Conservation (phyloP, 306 rosid species). For the Quercus robur region DNA sequence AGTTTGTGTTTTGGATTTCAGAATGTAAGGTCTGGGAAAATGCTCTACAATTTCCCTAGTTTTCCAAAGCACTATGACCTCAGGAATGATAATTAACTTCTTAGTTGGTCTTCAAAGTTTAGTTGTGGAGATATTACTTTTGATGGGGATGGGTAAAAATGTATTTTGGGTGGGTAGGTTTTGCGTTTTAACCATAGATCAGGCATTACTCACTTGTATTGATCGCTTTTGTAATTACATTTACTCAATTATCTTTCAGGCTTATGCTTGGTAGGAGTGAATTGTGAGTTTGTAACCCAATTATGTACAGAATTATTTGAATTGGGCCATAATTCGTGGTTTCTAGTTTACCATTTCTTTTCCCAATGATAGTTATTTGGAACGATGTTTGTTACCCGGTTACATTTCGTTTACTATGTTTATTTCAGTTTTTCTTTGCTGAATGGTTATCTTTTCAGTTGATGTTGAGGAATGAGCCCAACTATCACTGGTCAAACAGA, state of each 20-base stretch:
- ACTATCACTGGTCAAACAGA: background rate
- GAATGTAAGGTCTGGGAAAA: constrained; percentile 28
- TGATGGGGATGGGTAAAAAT: background rate
- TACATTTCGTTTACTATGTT: background rate
- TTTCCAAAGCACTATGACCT: background rate
- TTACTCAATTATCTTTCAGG: background rate
- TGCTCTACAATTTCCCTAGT: background rate
- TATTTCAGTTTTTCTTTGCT: no score
- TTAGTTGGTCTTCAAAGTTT: background rate
- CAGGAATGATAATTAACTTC: background rate
- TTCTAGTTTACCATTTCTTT: background rate
- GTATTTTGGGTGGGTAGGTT: constrained; percentile 8
- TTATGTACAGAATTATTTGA: constrained; percentile 6
- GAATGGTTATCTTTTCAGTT: background rate
- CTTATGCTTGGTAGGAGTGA: constrained; percentile 1
- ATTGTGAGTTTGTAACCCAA: background rate
- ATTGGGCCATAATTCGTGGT: background rate
- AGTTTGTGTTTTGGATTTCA: constrained; percentile 67
- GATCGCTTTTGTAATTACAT: background rate
- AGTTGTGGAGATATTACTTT: background rate
- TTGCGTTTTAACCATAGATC: constrained; percentile 17
- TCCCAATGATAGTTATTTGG: background rate
- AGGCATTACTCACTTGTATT: background rate
- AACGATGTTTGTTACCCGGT: background rate
- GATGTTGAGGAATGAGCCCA: background rate